phyloP scores from a whole-genome alignment of 1,284 basidiomycete genomes.

The Neotropicomus parvogracilis region DNA sequence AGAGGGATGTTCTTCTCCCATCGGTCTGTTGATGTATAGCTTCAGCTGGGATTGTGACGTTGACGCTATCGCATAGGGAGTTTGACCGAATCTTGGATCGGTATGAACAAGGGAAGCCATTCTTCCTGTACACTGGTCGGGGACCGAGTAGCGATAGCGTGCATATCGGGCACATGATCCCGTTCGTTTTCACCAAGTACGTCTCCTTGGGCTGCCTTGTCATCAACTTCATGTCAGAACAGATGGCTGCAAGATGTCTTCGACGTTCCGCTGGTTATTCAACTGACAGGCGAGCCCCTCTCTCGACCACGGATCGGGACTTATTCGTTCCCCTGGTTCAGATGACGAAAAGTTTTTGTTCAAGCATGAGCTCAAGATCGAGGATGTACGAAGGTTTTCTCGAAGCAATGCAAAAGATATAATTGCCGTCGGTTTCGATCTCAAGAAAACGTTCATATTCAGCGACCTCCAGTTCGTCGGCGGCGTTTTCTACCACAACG shows the following conservation, averaged over 20 bases:
- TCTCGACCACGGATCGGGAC: background rate
- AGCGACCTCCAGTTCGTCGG: constrained; percentile 88
- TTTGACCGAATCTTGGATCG: constrained; percentile 92
- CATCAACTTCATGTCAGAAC: constrained; percentile 6
- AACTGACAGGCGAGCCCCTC: constrained; percentile 72
- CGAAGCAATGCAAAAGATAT: constrained; percentile 91
- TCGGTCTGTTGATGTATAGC: constrained; percentile 48
- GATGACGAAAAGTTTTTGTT: constrained; percentile 99
- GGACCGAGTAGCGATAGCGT: constrained; percentile 96
- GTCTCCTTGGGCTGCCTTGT: constrained; percentile 24
- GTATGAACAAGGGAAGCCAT: constrained; percentile 96
- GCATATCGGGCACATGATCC: constrained; percentile 98
- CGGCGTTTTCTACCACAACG: constrained; percentile 92
- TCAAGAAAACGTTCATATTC: constrained; percentile 96
- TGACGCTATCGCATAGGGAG: constrained; percentile 54
- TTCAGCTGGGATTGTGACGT: background rate
- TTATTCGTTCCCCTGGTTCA: constrained; percentile 28
- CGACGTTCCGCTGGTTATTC: constrained; percentile 89
- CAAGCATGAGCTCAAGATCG: constrained; percentile 89
- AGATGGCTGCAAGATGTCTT: constrained; percentile 98
- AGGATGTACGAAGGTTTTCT: constrained; percentile 85
- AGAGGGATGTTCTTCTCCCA: constrained; percentile 98
- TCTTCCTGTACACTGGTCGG: constrained; percentile 97
- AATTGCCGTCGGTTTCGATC: constrained; percentile 93
- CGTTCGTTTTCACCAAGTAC: constrained; percentile 95